Evolutionary conservation across 139 green algal genomes (phyloP).

Genomic region (Micractinium conductrix): DNA sequence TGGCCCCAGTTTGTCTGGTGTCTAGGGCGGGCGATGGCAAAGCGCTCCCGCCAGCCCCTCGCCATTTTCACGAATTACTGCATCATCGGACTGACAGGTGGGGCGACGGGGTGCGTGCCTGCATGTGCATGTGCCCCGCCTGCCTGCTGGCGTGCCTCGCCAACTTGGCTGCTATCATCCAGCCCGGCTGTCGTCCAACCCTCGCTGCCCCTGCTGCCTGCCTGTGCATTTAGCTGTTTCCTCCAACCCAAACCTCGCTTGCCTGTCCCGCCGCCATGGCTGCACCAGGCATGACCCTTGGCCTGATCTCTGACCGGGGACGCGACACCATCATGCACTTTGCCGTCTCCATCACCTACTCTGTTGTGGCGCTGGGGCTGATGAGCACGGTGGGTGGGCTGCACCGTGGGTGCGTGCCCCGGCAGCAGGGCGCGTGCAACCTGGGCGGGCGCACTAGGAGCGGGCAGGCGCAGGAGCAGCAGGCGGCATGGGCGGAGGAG

Average conservation of each 20-base stretch:
- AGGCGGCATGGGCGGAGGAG: too few species aligned
- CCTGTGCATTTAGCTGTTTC: too few species aligned
- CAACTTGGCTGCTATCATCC: too few species aligned
- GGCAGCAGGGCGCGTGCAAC: too few species aligned
- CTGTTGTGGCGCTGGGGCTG: slow-evolving; percentile 60
- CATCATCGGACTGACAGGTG: slow-evolving; percentile 61
- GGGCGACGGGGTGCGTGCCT: not conserved
- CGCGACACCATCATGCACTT: slow-evolving; percentile 56
- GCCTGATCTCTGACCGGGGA: slow-evolving; percentile 57
- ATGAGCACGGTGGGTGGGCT: slow-evolving; percentile 48
- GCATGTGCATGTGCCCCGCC: too few species aligned
- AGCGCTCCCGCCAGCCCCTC: slow-evolving; percentile 51
- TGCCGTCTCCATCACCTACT: slow-evolving; percentile 55
- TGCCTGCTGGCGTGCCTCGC: too few species aligned
- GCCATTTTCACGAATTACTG: slow-evolving; percentile 54
- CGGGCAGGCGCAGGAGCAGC: too few species aligned
- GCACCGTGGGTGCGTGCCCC: too few species aligned
- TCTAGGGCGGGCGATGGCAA: slow-evolving; percentile 35
- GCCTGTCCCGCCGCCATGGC: too few species aligned
- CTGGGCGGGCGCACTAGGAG: too few species aligned
- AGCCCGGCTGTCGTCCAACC: not conserved
- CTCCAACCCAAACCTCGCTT: too few species aligned
- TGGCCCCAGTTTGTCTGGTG: slow-evolving; percentile 56
- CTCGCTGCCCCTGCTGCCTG: too few species aligned
- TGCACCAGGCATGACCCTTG: slow-evolving; percentile 53